These are phyloP conservation scores for Exserohilum turcica DNA, from an alignment of 2,329 filamentous ascomycete genomes.

Conservation along the genomic window DNA sequence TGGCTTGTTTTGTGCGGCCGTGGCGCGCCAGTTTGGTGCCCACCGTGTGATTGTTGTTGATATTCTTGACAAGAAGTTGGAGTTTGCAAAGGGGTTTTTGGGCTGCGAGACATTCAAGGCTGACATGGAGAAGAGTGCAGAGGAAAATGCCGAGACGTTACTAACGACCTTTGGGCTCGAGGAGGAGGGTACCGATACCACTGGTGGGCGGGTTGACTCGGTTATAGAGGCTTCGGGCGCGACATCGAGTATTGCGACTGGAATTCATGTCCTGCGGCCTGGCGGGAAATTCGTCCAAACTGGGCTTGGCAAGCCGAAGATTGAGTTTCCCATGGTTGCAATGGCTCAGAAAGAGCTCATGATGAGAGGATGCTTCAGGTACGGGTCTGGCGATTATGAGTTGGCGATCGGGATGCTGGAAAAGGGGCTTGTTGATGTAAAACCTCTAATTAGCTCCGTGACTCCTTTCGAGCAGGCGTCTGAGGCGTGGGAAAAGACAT, in stretches of 20 bases:
- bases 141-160: slow-evolving; percentile 65
- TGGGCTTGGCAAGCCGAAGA: slow-evolving; percentile 88
- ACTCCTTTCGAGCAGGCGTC: slow-evolving; percentile 38
- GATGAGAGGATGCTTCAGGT: slow-evolving; percentile 41
- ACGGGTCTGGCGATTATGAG: slow-evolving; percentile 41
- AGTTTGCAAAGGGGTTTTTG: slow-evolving; percentile 80
- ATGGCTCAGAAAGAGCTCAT: slow-evolving; percentile 82
- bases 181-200: slow-evolving; percentile 50
- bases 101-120: slow-evolving; percentile 75
- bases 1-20: slow-evolving; percentile 79
- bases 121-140: slow-evolving; percentile 61
- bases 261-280: slow-evolving; percentile 86
- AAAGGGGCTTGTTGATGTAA: slow-evolving; percentile 30
- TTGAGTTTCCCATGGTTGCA: slow-evolving; percentile 91
- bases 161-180: slow-evolving; percentile 68
- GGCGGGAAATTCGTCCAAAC: slow-evolving; percentile 96
- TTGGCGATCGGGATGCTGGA: slow-evolving; percentile 34
- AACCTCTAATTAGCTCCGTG: slow-evolving; percentile 37
- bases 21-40: slow-evolving; percentile 69
- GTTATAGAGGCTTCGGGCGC: slow-evolving; percentile 92
- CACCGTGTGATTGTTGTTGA: slow-evolving; percentile 89
- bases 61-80: slow-evolving; percentile 80
- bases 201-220: slow-evolving; percentile 77
- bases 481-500: slow-evolving; percentile 41
- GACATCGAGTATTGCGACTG: slow-evolving; percentile 81